Evolutionary conservation across 495 filamentous ascomycete genomes (phyloP), one percentile per base, ranked within the genome.

Genomic region (Xylaria curta): DNA sequence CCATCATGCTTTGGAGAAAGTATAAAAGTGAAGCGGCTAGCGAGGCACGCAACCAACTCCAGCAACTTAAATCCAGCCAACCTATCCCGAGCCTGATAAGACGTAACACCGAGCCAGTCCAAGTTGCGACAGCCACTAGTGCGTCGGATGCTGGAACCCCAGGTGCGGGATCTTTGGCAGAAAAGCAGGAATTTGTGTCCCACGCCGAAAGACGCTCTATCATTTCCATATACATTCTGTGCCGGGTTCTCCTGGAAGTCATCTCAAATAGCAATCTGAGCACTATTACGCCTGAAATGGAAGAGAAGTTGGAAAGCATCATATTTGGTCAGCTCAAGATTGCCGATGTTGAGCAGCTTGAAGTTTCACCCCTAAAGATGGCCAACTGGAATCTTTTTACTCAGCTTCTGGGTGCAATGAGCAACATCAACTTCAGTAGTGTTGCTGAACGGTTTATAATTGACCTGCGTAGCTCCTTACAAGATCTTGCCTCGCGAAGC

Each of bases 1-100:
- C 93, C 12, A 92, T 98, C 72, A 98, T 99, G 94, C 89, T 94
- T 26, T 99, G 96, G 96, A 89, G 97, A 51, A 97, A 97, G 80
- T 90, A 88, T 51, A 97, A 97, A 82, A 95, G 94, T 74, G 96
- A 98, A 81, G 90, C 93, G 13, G 93, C 94, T 36, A 89, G 87
- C 66, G 86, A 88, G 65, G 87, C 86, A 21, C 82, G 87, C 4
- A 74, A 59, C 31, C 87, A 91, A 75, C 83, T 92, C 46, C 90
- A 90, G 66, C 89, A 91, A 76, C 87, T 92, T 81, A 81, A 76
- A 40, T 79, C 72, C 33, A 78, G 72, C 38, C 62, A 75, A 15
- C 76, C 75, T 53, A 65, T 72, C 2, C 78, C 78, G 8, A 74
- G 78, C 13, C 73, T 86, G 53, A 78, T 82, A 53, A 80, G 85